Percentiles rank a stretch among this genome's conserved stretches.
These are phyloP conservation scores for Paraleonurus japonicus DNA, from an alignment of 257 asterid genomes.

Conservation along the genomic window DNA sequence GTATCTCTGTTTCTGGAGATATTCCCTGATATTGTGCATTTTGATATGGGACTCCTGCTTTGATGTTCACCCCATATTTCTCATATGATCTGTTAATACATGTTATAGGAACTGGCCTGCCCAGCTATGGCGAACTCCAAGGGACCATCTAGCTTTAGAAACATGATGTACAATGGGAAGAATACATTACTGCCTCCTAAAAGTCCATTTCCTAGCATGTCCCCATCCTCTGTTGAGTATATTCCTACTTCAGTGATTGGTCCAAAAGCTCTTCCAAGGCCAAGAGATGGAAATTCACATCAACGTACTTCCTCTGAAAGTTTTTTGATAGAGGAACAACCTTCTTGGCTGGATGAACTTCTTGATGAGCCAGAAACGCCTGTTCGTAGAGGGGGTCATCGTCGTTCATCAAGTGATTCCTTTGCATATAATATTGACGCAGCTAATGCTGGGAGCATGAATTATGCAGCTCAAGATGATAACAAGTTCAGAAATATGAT, in stretches of 20 bases:
- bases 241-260: conserved; percentile 54
- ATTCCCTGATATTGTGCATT: neutral
- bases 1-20: neutral
- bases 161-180: conserved; percentile 63
- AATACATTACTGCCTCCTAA: conserved; percentile 85
- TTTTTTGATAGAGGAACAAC: conserved; percentile 75
- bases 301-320: conserved; percentile 92
- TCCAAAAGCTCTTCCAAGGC: conserved; percentile 46
- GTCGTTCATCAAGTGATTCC: conserved; percentile 97
- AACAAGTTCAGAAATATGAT: conserved; percentile 42
- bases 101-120: conserved; percentile 44
- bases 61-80: neutral
- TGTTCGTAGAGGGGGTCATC: conserved; percentile 78
- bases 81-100: conserved; percentile 19
- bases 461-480: conserved; percentile 53
- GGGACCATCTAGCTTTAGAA: conserved; percentile 73
- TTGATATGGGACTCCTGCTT: conserved; percentile 4
- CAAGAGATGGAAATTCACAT: conserved; percentile 59
- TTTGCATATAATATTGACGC: conserved; percentile 63
- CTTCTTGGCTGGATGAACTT: conserved; percentile 91
- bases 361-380: conserved; percentile 94
- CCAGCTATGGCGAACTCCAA: conserved; percentile 69
- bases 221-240: conserved; percentile 65
- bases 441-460: conserved; percentile 38
- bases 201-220: conserved; percentile 73